Conservation (phyloP, 2,329 filamentous ascomycete genomes). For the Cladobotryum mycophilum region DNA sequence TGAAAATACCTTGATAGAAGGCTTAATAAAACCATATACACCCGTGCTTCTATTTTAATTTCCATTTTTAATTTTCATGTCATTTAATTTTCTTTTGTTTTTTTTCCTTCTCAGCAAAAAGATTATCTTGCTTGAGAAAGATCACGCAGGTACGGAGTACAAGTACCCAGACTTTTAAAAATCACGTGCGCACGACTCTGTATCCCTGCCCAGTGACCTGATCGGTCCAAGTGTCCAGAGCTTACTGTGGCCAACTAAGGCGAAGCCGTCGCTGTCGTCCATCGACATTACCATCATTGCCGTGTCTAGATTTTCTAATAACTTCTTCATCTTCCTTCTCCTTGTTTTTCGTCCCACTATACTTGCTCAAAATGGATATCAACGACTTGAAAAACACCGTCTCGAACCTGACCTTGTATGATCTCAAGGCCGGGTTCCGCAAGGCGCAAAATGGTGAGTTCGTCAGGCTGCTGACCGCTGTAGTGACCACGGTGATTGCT, state of each 20-base stretch:
- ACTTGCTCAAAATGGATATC: slow-evolving; percentile 66
- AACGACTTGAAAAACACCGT: slow-evolving; percentile 79
- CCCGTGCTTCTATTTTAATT: no score
- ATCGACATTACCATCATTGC: neutral
- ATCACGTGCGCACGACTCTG: neutral
- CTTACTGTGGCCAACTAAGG: neutral
- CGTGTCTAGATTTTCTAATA: neutral
- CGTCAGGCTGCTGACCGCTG: slow-evolving; percentile 9
- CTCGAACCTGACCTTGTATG: slow-evolving; percentile 87
- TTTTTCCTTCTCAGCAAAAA: neutral
- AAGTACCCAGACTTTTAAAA: neutral
- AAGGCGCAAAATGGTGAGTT: slow-evolving; percentile 89
- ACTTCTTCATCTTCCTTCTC: neutral
- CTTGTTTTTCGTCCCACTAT: neutral
- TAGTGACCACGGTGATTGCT: slow-evolving; percentile 19
- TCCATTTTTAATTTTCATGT: neutral
- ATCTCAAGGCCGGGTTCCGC: slow-evolving; percentile 87
- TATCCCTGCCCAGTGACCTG: neutral
- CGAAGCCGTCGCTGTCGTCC: neutral
- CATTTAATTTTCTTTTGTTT: neutral
- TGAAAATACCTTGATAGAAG: no score
- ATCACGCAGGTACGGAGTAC: neutral
- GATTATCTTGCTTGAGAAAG: no score
- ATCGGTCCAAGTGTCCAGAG: neutral
- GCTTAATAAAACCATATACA: no score